Conservation (phyloP, 768 basidiomycete genomes). For the Strobilomyces dryophilus region DNA sequence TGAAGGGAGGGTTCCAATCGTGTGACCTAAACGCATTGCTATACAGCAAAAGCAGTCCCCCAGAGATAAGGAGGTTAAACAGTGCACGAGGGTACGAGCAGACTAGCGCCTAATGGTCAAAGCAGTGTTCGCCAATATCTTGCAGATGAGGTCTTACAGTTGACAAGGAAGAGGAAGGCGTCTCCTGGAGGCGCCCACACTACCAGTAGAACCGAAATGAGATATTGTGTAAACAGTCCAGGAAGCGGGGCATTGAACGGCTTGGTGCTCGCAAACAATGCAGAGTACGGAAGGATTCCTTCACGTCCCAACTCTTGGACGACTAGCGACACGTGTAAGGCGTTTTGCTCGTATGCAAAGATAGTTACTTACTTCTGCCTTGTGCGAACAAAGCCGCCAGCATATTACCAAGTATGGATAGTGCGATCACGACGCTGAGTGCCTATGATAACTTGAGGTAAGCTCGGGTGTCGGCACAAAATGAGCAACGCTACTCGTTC, state of each 20-base stretch:
- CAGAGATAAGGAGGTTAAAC: constrained; percentile 56
- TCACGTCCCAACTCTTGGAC: constrained; percentile 73
- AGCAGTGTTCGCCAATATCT: neutral
- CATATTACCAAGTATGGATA: constrained; percentile 63
- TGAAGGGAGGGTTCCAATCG: constrained; percentile 65
- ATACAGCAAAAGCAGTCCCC: constrained; percentile 62
- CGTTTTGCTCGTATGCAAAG: neutral
- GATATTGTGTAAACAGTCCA: constrained; percentile 60
- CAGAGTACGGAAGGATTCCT: constrained; percentile 61
- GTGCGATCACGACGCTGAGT: constrained; percentile 56
- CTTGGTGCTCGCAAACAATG: constrained; percentile 65
- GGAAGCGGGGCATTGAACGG: constrained; percentile 66
- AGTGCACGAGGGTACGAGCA: constrained; percentile 54
- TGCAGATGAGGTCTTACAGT: constrained; percentile 38
- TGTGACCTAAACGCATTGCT: constrained; percentile 38
- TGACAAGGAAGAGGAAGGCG: constrained; percentile 68
- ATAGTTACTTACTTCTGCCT: constrained; percentile 48
- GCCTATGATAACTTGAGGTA: constrained; percentile 36
- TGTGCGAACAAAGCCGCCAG: constrained; percentile 62
- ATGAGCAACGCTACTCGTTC: neutral
- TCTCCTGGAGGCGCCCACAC: constrained; percentile 64
- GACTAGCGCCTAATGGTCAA: constrained; percentile 32
- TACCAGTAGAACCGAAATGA: constrained; percentile 53
- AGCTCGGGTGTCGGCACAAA: neutral
- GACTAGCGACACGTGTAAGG: constrained; percentile 34